These are phyloP conservation scores for Zygoascus tannicola DNA, from an alignment of 805 yeast species.

Conservation along the genomic window DNA sequence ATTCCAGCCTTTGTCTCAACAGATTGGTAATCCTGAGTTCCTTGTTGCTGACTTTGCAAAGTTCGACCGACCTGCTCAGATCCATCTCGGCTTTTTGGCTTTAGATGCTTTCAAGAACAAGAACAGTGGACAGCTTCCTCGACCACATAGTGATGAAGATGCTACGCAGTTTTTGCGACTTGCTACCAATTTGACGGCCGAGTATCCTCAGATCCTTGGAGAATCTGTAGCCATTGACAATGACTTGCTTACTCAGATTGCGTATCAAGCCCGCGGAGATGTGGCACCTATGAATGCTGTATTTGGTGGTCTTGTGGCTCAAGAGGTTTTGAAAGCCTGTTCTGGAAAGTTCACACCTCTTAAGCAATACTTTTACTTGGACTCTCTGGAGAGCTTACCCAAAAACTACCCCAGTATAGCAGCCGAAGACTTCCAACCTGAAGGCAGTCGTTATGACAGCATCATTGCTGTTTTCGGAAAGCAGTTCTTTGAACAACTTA, in stretches of 20 bases:
- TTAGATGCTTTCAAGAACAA: conserved; percentile 60
- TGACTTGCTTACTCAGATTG: conserved; percentile 56
- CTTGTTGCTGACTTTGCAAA: conserved; percentile 84
- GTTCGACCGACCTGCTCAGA: conserved; percentile 83
- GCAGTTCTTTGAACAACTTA: conserved; percentile 60
- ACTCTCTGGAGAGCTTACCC: conserved; percentile 87
- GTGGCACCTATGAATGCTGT: conserved; percentile 83
- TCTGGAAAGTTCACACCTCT: conserved; percentile 94
- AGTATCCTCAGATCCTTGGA: conserved; percentile 50
- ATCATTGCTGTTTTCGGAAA: conserved; percentile 92
- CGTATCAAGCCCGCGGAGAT: conserved; percentile 87
- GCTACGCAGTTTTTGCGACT: conserved; percentile 55
- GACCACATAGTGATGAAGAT: conserved; percentile 66
- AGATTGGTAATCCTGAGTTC: conserved; percentile 69
- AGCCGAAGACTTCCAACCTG: conserved; percentile 64
- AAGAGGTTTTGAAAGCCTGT: conserved; percentile 90
- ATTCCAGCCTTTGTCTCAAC: conserved; percentile 57
- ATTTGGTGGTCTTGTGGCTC: conserved; percentile 91
- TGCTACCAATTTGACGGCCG: conserved; percentile 48
- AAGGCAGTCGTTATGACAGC: conserved; percentile 80
- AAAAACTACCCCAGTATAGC: conserved; percentile 38
- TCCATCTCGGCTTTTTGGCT: conserved; percentile 89
- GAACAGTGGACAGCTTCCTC: conserved; percentile 61
- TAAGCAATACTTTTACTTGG: conserved; percentile 87
- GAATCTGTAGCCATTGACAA: conserved; percentile 49